Percentiles rank a stretch among this genome's conserved stretches.
phyloP scores from a whole-genome alignment of 2,329 filamentous ascomycete species.

The Septoria petroselini region DNA sequence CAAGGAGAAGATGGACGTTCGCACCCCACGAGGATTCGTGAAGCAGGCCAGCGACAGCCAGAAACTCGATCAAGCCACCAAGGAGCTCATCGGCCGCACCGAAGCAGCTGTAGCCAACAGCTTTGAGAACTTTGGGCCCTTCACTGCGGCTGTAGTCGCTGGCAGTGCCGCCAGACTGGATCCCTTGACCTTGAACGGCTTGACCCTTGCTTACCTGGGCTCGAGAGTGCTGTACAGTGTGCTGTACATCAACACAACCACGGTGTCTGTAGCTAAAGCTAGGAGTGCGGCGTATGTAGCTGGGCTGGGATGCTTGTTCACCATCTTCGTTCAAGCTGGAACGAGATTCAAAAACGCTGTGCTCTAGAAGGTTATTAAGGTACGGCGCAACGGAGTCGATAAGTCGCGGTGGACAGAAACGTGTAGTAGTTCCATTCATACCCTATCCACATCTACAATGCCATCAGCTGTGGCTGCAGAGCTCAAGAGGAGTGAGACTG shows the following conservation, averaged over 20 bases:
- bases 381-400: too few relatives aligned
- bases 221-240: slow-evolving; percentile 34
- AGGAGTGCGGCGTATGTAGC: slow-evolving; percentile 28
- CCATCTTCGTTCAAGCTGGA: slow-evolving; percentile 33
- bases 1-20: slow-evolving; percentile 30
- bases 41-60: slow-evolving; percentile 31
- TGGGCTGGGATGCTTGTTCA: slow-evolving; percentile 28
- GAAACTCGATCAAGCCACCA: slow-evolving; percentile 37
- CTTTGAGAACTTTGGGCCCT: slow-evolving; percentile 43
- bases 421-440: neutral
- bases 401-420: too few relatives aligned
- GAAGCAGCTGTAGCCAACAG: slow-evolving; percentile 41
- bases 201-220: slow-evolving; percentile 32
- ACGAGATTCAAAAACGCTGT: slow-evolving; percentile 22
- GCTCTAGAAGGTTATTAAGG: neutral
- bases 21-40: slow-evolving; percentile 34
- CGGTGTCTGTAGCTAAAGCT: slow-evolving; percentile 17
- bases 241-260: slow-evolving; percentile 33
- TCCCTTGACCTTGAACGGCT: slow-evolving; percentile 29
- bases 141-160: slow-evolving; percentile 41
- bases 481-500: too few relatives aligned
- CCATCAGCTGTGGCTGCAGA: too few relatives aligned
- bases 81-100: slow-evolving; percentile 37
- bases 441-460: too few relatives aligned
- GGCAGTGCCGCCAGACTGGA: slow-evolving; percentile 39